phyloP scores from a whole-genome alignment of 306 rosid species.

The Dalbergia cochinchinensis region DNA sequence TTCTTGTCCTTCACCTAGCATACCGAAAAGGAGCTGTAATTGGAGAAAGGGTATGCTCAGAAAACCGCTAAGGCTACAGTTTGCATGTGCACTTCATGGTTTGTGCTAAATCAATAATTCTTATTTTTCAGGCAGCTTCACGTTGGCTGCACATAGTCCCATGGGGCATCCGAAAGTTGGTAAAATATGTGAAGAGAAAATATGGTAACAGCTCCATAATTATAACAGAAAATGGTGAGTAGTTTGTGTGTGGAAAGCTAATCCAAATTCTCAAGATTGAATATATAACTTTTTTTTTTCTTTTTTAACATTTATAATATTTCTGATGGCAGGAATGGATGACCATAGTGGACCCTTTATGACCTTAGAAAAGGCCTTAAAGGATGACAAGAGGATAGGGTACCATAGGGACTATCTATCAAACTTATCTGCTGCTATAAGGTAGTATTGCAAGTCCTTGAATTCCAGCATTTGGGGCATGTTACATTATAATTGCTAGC shows the following conservation, averaged over 20 bases:
- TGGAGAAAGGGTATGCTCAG: conserved; percentile 81
- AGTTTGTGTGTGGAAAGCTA: not conserved
- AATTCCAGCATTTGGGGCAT: not conserved
- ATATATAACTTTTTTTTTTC: not conserved
- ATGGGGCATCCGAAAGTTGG: conserved; percentile 88
- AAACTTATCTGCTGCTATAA: conserved; percentile 86
- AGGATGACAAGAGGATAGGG: conserved; percentile 80
- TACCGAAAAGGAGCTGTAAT: conserved; percentile 70
- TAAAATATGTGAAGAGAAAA: conserved; percentile 67
- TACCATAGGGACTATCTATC: conserved; percentile 89
- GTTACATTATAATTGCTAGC: not conserved
- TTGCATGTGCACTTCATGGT: not conserved
- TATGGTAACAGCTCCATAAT: conserved; percentile 75
- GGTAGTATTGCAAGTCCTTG: conserved; percentile 53
- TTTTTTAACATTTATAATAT: conserved; percentile 18
- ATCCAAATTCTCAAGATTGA: not conserved
- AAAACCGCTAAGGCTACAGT: conserved; percentile 31
- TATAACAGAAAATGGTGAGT: conserved; percentile 88
- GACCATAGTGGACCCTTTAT: conserved; percentile 66
- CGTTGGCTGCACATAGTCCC: conserved; percentile 88
- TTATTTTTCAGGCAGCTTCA: conserved; percentile 78
- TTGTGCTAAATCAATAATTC: conserved; percentile 8
- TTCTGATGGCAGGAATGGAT: conserved; percentile 78
- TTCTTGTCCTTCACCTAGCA: conserved; percentile 56
- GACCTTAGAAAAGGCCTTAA: conserved; percentile 63